These are phyloP conservation scores for Cryptococcus wingfieldii DNA, from an alignment of 1,284 basidiomycete genomes.

Conservation along the genomic window DNA sequence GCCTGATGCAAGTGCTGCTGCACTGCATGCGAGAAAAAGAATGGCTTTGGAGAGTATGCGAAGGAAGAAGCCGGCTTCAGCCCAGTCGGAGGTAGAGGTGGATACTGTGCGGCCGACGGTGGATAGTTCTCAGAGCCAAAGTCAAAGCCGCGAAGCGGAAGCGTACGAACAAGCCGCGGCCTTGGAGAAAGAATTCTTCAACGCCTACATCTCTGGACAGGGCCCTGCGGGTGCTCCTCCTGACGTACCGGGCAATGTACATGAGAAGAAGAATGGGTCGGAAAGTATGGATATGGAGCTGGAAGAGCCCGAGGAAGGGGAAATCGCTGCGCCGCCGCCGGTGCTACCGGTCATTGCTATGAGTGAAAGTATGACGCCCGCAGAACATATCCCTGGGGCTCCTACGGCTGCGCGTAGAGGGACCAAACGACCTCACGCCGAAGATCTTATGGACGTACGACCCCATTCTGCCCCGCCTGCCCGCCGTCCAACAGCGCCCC, in stretches of 20 bases:
- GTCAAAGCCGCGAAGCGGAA: constrained; percentile 5
- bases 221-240: neutral
- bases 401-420: constrained; percentile 14
- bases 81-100: neutral
- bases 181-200: constrained; percentile 32
- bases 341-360: neutral
- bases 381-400: neutral
- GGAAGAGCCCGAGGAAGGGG: constrained; percentile 38
- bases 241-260: neutral
- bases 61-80: neutral
- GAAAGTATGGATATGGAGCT: constrained; percentile 23
- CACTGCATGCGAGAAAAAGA: neutral
- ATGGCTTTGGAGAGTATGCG: neutral
- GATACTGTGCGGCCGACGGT: neutral
- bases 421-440: constrained; percentile 34
- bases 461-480: constrained; percentile 14
- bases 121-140: neutral
- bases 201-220: constrained; percentile 7
- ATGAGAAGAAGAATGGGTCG: neutral
- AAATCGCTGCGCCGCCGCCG: constrained; percentile 21
- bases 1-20: neutral
- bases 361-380: neutral
- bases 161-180: constrained; percentile 30
- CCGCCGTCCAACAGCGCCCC: constrained; percentile 13
- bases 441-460: constrained; percentile 37